Evolutionary conservation across 306 rosid species (phyloP).

Genomic region (Acacia melanoxylon): DNA sequence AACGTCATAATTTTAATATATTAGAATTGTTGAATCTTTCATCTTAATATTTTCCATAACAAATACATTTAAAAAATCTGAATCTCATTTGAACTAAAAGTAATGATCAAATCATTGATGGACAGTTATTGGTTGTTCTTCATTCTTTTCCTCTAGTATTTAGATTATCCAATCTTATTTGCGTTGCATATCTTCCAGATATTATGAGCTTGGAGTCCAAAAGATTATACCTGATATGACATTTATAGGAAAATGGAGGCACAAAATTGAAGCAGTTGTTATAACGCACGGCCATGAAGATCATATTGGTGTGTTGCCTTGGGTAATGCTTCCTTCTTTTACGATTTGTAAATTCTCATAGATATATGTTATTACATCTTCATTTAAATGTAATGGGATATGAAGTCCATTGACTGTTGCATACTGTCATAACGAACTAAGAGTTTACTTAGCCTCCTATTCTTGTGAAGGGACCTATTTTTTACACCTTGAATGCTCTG

Average conservation of each 20-base stretch:
- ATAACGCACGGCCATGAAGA: constrained; percentile 99
- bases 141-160: constrained; percentile 19
- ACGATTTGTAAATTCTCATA: neutral
- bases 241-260: constrained; percentile 91
- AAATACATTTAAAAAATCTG: constrained; percentile 1
- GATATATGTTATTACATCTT: neutral
- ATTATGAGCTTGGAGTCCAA: constrained; percentile 95
- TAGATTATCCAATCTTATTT: constrained; percentile 31
- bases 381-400: neutral
- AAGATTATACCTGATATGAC: constrained; percentile 96
- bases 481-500: neutral
- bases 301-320: constrained; percentile 99
- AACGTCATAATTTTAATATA: no score
- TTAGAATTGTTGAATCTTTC: constrained; percentile 13
- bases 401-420: neutral
- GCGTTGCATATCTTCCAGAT: constrained; percentile 53
- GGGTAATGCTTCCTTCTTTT: constrained; percentile 73
- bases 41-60: constrained; percentile 10
- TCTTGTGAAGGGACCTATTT: neutral
- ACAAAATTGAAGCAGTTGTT: constrained; percentile 92
- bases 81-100: neutral
- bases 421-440: neutral
- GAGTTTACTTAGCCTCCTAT: neutral
- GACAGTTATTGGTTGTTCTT: constrained; percentile 15
- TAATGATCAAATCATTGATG: neutral